Base-by-base conservation (phyloP, 139 green algal species). In the Chlamydomonas sp. region DNA sequence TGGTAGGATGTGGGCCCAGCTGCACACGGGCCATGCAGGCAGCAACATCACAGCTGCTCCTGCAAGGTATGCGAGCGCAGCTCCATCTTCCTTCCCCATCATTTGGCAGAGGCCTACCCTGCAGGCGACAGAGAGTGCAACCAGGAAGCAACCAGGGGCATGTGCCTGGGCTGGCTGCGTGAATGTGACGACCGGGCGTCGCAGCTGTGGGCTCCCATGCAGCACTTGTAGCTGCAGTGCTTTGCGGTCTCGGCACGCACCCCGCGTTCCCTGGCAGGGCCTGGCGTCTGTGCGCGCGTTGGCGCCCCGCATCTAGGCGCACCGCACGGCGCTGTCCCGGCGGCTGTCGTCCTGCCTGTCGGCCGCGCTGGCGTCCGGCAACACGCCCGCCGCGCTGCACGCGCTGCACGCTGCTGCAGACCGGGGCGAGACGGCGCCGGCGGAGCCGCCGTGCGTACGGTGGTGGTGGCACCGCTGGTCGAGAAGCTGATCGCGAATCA, bases 381-480 rank as follows among this genome's bases (percentile, higher is more conserved):
- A 31, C 84, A 79, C 67, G 57, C 18, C 79, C 72, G 88, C 90
- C 10, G 80, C 89, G 67, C 89, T 90, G 59, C 93, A 98, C 88
- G 96, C 93, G 91, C 89, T 99, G 83, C 94, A 96, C 73, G 96
- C 31, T 0, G 99, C 96, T 69, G 89, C 94, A 1, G 92, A 97
- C 80, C 80, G 98, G 10, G 95, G 95, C 6, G 85, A 95, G 64
- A 15, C 90, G 3, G 85, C 62, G 15, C 78, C 73, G 16, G 95
- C 92, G 10, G 94, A 98, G 89, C 85, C 59, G 92, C 93, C n/a
- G 90, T 99, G 77, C 88, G 94, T 1, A 14, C 75, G 4, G 77
- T 82, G 18, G 68, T 98, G 49, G 93, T 98, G 31, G 89, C 90
- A 6, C 96, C 96, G 2, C 63, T 97, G 4, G 94, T 98, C 67